phyloP scores from a whole-genome alignment of 2,329 filamentous ascomycete genomes.

The Trichoderma sp. region DNA sequence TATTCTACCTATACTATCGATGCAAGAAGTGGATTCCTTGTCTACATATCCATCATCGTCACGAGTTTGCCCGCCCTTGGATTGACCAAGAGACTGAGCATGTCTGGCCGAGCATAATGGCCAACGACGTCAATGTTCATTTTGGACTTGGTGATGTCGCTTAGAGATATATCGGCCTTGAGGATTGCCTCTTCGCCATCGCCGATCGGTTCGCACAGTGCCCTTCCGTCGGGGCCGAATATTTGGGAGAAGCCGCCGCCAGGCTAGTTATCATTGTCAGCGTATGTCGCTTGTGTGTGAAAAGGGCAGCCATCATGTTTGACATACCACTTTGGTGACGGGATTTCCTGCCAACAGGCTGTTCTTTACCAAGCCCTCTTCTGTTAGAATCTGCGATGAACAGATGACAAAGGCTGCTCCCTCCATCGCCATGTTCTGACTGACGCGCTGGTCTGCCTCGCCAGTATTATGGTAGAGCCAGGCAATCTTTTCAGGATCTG shows the following conservation, averaged over 20 bases:
- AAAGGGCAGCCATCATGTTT: no score
- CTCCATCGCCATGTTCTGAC: constrained; percentile 50
- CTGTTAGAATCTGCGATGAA: constrained; percentile 46
- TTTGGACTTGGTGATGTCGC: constrained; percentile 54
- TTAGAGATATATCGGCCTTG: constrained; percentile 52
- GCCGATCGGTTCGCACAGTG: constrained; percentile 17
- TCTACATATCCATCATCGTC: not conserved
- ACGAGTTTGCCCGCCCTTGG: constrained; percentile 33
- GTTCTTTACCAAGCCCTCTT: constrained; percentile 46
- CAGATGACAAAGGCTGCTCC: constrained; percentile 48
- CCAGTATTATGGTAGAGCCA: constrained; percentile 45
- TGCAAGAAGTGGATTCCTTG: not conserved
- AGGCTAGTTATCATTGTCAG: constrained; percentile 5
- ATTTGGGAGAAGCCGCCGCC: constrained; percentile 59
- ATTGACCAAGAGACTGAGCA: constrained; percentile 58
- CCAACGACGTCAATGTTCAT: constrained; percentile 36
- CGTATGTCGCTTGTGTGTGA: not conserved
- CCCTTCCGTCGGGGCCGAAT: constrained; percentile 55
- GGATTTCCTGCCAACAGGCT: constrained; percentile 43
- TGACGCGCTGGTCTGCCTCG: constrained; percentile 41
- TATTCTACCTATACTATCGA: not conserved
- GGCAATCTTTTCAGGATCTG: constrained; percentile 38
- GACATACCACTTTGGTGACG: constrained; percentile 38
- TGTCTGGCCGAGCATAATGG: constrained; percentile 60
- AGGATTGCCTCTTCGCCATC: constrained; percentile 50